Evolutionary conservation across 2,329 filamentous ascomycete species (phyloP).

Genomic region (Aspergillus sp.): DNA sequence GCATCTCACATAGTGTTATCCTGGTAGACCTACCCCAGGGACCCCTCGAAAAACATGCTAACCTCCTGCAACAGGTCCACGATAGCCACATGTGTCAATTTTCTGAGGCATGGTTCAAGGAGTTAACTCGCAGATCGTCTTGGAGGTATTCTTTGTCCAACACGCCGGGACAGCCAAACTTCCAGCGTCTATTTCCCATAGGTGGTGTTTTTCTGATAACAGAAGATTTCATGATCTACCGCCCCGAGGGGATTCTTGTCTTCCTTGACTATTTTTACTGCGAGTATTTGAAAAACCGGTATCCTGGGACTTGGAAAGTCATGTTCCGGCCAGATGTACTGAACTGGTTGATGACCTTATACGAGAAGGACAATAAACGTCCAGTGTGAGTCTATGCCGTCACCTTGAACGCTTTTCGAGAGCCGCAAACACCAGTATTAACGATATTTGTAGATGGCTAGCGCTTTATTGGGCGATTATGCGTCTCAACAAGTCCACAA

Average conservation of each 20-base stretch:
- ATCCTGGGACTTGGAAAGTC: slow-evolving; percentile 34
- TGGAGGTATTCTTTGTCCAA: slow-evolving; percentile 33
- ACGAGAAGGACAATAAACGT: slow-evolving; percentile 8
- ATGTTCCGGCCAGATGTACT: slow-evolving; percentile 37
- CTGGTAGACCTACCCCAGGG: slow-evolving; percentile 29
- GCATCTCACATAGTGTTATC: slow-evolving; percentile 28
- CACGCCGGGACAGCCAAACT: slow-evolving; percentile 23
- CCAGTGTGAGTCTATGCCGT: slow-evolving; percentile 18
- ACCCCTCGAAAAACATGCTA: not conserved
- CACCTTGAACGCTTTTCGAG: not conserved
- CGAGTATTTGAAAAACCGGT: slow-evolving; percentile 17
- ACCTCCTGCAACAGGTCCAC: slow-evolving; percentile 31
- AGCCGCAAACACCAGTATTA: not conserved
- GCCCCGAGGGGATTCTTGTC: slow-evolving; percentile 26
- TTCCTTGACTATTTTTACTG: slow-evolving; percentile 37
- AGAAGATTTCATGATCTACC: slow-evolving; percentile 36
- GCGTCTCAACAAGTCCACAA: slow-evolving; percentile 10
- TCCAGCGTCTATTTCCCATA: slow-evolving; percentile 37
- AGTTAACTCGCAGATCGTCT: slow-evolving; percentile 22
- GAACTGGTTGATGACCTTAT: slow-evolving; percentile 29
- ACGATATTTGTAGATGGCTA: slow-evolving; percentile 16
- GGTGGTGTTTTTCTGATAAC: slow-evolving; percentile 40
- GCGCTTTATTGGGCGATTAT: slow-evolving; percentile 28
- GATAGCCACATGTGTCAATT: slow-evolving; percentile 32
- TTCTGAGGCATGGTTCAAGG: slow-evolving; percentile 24